Percentiles rank a stretch among this genome's conserved stretches.
These are phyloP conservation scores for Hemileia vastatrix DNA, from an alignment of 1,284 basidiomycete genomes.

Conservation along the genomic window DNA sequence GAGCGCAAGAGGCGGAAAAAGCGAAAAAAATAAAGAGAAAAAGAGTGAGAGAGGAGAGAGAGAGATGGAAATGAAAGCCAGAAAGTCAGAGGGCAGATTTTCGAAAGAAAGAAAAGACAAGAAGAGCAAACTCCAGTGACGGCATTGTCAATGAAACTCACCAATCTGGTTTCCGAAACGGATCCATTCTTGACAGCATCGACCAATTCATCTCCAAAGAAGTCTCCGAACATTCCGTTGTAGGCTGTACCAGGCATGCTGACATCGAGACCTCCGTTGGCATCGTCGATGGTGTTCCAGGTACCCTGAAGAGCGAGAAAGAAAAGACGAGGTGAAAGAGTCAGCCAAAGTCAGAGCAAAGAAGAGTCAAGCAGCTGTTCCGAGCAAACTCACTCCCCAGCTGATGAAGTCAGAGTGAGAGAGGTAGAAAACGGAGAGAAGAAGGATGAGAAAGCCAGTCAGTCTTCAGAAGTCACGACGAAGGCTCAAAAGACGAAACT, in stretches of 20 bases:
- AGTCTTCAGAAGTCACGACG: too few relatives aligned
- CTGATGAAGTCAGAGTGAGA: too few relatives aligned
- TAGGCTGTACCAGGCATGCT: constrained; percentile 28
- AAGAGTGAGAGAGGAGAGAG: too few relatives aligned
- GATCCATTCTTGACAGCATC: constrained; percentile 41
- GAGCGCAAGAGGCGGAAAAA: not conserved
- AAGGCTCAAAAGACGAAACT: too few relatives aligned
- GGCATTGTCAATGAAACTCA: too few relatives aligned
- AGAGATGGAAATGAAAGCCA: not conserved
- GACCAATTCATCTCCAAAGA: constrained; percentile 33
- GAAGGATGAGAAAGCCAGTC: too few relatives aligned
- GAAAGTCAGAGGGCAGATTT: not conserved
- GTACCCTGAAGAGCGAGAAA: constrained; percentile 14
- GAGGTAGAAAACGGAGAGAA: too few relatives aligned
- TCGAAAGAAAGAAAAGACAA: not conserved
- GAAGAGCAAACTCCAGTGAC: not conserved
- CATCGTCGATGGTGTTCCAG: constrained; percentile 31
- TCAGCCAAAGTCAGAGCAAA: not conserved
- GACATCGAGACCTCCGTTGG: constrained; percentile 37
- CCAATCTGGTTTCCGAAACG: constrained; percentile 38
- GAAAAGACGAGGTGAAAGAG: not conserved
- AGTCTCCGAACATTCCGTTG: constrained; percentile 28
- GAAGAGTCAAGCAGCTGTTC: not conserved
- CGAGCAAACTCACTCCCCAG: not conserved
- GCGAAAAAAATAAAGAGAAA: too few relatives aligned